Percentiles rank a stretch among this genome's conserved stretches.
These are phyloP conservation scores for Ruellia speciosa DNA, from an alignment of 305 asterid genomes.

Conservation along the genomic window DNA sequence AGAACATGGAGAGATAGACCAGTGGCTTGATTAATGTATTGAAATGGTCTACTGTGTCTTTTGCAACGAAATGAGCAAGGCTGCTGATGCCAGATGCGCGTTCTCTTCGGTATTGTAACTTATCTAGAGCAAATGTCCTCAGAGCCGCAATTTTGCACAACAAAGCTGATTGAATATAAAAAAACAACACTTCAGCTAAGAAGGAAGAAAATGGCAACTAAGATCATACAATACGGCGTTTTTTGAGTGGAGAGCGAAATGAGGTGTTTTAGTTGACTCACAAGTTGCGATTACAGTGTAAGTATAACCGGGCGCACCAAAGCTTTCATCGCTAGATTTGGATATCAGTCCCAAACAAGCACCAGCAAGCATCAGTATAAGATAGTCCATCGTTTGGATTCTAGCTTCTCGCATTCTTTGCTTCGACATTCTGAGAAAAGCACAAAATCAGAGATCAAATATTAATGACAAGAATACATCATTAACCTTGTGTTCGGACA, in stretches of 20 bases:
- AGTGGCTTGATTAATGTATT: slow-evolving; percentile 77
- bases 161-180: slow-evolving; percentile 44
- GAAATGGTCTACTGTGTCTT: slow-evolving; percentile 82
- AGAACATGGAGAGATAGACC: slow-evolving; percentile 82
- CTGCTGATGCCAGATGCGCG: slow-evolving; percentile 94
- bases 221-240: too few species aligned
- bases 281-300: slow-evolving; percentile 83
- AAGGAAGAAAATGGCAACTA: not conserved
- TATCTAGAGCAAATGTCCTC: slow-evolving; percentile 77
- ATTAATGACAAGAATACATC: too few species aligned
- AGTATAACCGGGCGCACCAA: slow-evolving; percentile 74
- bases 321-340: slow-evolving; percentile 65
- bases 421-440: slow-evolving; percentile 52
- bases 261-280: too few species aligned
- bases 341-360: slow-evolving; percentile 78
- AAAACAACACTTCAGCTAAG: not conserved
- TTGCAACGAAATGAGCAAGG: slow-evolving; percentile 79
- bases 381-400: slow-evolving; percentile 64
- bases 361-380: slow-evolving; percentile 82
- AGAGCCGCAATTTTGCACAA: slow-evolving; percentile 75
- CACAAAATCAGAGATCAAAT: not conserved
- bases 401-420: slow-evolving; percentile 81
- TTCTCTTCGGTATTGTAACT: slow-evolving; percentile 72
- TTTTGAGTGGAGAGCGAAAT: too few species aligned
- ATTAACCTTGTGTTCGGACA: too few species aligned